phyloP scores from a whole-genome alignment of 2,329 filamentous ascomycete species.

The Blastomyces gilchristii region DNA sequence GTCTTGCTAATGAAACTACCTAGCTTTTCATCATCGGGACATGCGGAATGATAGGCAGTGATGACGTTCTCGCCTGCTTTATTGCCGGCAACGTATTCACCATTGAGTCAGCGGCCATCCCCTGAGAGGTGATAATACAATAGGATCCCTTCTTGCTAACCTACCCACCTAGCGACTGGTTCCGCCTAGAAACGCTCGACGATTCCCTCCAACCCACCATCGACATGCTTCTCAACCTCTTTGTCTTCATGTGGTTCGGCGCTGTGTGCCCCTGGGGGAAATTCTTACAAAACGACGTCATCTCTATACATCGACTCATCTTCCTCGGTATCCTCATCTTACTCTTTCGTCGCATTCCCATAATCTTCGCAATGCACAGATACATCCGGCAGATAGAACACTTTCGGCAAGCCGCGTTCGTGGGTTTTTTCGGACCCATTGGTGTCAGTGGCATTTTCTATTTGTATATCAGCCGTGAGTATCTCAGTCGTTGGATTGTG shows the following conservation, averaged over 20 bases:
- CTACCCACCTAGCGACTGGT: slow-evolving; percentile 59
- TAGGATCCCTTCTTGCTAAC: slow-evolving; percentile 13
- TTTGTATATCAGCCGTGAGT: slow-evolving; percentile 69
- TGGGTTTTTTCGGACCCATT: slow-evolving; percentile 88
- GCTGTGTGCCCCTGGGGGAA: slow-evolving; percentile 70
- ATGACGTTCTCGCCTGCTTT: slow-evolving; percentile 86
- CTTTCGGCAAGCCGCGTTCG: slow-evolving; percentile 65
- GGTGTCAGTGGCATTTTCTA: slow-evolving; percentile 88
- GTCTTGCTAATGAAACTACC: slow-evolving; percentile 8
- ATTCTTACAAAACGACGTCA: slow-evolving; percentile 58
- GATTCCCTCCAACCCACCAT: slow-evolving; percentile 91
- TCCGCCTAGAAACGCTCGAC: slow-evolving; percentile 75
- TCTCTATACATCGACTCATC: slow-evolving; percentile 64
- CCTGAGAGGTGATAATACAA: neutral
- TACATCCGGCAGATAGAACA: slow-evolving; percentile 71
- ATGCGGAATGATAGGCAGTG: slow-evolving; percentile 74
- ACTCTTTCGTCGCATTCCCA: slow-evolving; percentile 64
- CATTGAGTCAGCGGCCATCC: slow-evolving; percentile 52
- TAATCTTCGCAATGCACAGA: slow-evolving; percentile 62
- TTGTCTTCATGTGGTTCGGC: slow-evolving; percentile 85
- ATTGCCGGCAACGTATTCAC: slow-evolving; percentile 85
- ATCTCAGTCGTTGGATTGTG: slow-evolving; percentile 41
- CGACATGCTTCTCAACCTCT: slow-evolving; percentile 85
- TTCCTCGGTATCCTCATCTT: slow-evolving; percentile 65
- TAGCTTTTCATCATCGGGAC: slow-evolving; percentile 76